phyloP scores from a whole-genome alignment of 2,329 filamentous ascomycete species.

The Epichloe sibirici region DNA sequence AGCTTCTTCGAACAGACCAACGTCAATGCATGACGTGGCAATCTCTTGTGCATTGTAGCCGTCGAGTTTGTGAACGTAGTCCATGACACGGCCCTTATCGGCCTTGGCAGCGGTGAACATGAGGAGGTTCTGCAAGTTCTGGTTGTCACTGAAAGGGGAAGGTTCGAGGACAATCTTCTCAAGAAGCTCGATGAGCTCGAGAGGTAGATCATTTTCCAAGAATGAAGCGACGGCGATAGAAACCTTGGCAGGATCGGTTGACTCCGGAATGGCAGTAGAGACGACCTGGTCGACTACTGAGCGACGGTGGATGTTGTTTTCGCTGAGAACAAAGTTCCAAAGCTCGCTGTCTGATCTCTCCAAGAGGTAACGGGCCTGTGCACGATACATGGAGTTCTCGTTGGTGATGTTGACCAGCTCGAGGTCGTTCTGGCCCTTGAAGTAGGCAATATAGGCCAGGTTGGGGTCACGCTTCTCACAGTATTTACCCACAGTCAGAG shows the following conservation, averaged over 20 bases:
- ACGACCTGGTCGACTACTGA: constrained; percentile 95
- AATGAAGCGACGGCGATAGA: constrained; percentile 90
- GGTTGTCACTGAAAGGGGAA: constrained; percentile 96
- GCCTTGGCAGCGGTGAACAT: constrained; percentile 95
- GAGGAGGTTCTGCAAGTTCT: constrained; percentile 88
- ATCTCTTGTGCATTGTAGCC: constrained; percentile 89
- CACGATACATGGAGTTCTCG: constrained; percentile 99
- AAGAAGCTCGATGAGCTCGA: constrained; percentile 89
- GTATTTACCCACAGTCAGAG: constrained; percentile 86
- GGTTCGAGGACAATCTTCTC: constrained; percentile 99
- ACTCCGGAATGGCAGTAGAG: constrained; percentile 86
- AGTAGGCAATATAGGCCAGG: constrained; percentile 85
- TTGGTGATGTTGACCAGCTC: constrained; percentile 97
- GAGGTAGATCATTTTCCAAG: constrained; percentile 78
- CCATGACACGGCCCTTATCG: constrained; percentile 87
- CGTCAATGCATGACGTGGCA: constrained; percentile 82
- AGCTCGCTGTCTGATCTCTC: constrained; percentile 83
- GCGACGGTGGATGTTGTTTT: constrained; percentile 90
- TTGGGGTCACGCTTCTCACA: constrained; percentile 98
- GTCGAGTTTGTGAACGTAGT: constrained; percentile 87
- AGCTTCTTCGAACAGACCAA: constrained; percentile 90
- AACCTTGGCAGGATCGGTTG: constrained; percentile 85
- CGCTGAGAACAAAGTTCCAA: constrained; percentile 87
- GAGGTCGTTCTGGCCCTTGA: constrained; percentile 93
- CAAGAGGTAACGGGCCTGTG: constrained; percentile 89